Base-by-base conservation (phyloP, 2,329 filamentous ascomycete species). In the Paecilomyces formosus region DNA sequence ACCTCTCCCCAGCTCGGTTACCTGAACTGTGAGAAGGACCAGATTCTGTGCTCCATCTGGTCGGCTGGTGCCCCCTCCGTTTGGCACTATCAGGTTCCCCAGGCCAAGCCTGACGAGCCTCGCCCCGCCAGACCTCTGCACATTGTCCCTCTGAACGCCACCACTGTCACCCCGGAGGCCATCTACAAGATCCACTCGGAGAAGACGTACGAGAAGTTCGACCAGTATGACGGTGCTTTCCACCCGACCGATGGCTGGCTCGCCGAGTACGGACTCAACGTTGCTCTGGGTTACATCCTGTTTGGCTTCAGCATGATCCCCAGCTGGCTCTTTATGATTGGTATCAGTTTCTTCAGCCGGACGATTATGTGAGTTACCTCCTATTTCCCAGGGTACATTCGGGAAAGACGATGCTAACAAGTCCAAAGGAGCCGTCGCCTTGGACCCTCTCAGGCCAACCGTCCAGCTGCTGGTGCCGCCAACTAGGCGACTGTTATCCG, bases 301-400 rank as follows among this genome's bases (percentile, higher is more conserved):
- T 86, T 77, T 70, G 79, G 68, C 30, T 80, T 87, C 67, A 76
- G 79, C 33, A 76, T 79, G 71, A 78, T 87, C 63, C 85, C 85
- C 2, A 85, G 81, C 65, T 88, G 85, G 85, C 66, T 82, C 59
- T 81, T 86, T 62, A 87, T 88, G 85, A 80, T 88, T 62, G 71
- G 78, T 50, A 82, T 88, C 71, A 84, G 80, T 57, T 82, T 87
- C 70, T 67, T 84, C 65, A 85, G 81, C 74, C 76, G 85, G 65
- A 80, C 78, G 12, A 75, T 87, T 69, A 86, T 87, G 85, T 85
- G 74, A 79, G 82, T 72, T 15, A 28, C 21, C 50, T n/a, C 28
- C 33, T 26, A 22, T 52, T 33, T 30, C 49, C 18, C 8, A 54
- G 12, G 49, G 13, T 31, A 35, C 15, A 8, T 45, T 45, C 39